Evolutionary conservation across 768 basidiomycete species (phyloP), one percentile per base, ranked within the genome.

Genomic region (Phaffia australis): DNA sequence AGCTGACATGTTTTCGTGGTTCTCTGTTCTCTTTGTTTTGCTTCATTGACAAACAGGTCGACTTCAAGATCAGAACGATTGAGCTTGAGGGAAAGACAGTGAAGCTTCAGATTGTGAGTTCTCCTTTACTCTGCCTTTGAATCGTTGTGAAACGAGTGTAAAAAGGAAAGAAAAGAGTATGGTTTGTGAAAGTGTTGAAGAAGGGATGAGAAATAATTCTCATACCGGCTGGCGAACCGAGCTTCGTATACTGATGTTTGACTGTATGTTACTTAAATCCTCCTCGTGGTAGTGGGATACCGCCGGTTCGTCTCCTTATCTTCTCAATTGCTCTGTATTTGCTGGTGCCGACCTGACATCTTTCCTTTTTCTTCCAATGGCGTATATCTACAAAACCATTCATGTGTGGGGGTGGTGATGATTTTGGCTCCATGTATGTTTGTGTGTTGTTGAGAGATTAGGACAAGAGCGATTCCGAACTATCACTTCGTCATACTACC

Each of bases 41-140:
- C 35, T 42, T 42, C 6, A 42, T 11, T 11, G 11, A 42, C 35
- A 27, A 14, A 3, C 47, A 69, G 67, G 67, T 69, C 62, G 67
- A 69, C 58, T 69, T 69, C 63, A 69, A 69, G 63, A 69, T 69
- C 35, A 56, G 67, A 29, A 69, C 67, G 21, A 69, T 69, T 30
- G 67, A 69, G 63, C 67, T 69, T 57, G 67, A 69, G 63, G 67
- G 67, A 23, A 69, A 69, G 63, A 69, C 67, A n/a, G 67, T 69
- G 32, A 69, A 69, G 67, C 67, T 69, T 16, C 67, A 69, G 67
- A 69, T 69, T 25, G 67, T 69, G 62, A 63, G 67, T 64, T 14
- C 49, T 1, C 32, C 25, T 18, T 11, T n/a, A 14, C 18, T 30
- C 42, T 8, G 29, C 16, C 63, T 35, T 18, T 32, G 14, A 15